Conservation (phyloP, 2,329 filamentous ascomycete genomes). For the Fusarium sp. region DNA sequence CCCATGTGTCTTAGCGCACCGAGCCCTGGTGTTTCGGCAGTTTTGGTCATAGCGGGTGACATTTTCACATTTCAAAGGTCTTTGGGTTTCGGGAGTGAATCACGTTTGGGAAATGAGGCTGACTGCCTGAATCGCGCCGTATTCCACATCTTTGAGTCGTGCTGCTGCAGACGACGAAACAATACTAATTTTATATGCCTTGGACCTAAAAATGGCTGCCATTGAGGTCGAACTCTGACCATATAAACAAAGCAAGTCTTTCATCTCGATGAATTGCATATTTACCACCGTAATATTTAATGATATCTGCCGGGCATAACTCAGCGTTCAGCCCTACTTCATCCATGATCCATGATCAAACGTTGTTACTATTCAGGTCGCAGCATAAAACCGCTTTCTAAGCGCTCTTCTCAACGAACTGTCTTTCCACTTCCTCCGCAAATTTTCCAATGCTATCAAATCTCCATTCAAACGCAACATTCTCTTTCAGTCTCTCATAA, state of each 20-base stretch:
- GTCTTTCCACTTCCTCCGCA: conserved; percentile 17
- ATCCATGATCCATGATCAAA: neutral
- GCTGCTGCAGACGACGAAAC: conserved; percentile 10
- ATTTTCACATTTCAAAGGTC: neutral
- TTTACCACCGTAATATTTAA: neutral
- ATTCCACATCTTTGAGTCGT: neutral
- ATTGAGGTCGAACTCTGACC: neutral
- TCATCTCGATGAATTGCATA: neutral
- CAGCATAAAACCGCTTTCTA: neutral
- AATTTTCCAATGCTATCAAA: conserved; percentile 21
- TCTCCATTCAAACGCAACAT: conserved; percentile 20
- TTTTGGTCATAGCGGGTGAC: neutral
- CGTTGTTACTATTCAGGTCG: neutral
- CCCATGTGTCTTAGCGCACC: neutral
- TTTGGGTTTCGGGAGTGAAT: neutral
- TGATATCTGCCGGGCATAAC: neutral
- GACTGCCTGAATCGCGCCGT: neutral
- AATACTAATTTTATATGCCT: neutral
- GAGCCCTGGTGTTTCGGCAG: neutral
- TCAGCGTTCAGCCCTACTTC: neutral
- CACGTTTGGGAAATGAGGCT: conserved; percentile 3
- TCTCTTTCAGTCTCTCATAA: conserved; percentile 4
- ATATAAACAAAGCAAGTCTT: neutral
- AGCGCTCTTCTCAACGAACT: conserved; percentile 2
- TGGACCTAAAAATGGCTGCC: neutral